Conservation (phyloP, 352 stramenopile genomes). For the Phytophthora ramorum region DNA sequence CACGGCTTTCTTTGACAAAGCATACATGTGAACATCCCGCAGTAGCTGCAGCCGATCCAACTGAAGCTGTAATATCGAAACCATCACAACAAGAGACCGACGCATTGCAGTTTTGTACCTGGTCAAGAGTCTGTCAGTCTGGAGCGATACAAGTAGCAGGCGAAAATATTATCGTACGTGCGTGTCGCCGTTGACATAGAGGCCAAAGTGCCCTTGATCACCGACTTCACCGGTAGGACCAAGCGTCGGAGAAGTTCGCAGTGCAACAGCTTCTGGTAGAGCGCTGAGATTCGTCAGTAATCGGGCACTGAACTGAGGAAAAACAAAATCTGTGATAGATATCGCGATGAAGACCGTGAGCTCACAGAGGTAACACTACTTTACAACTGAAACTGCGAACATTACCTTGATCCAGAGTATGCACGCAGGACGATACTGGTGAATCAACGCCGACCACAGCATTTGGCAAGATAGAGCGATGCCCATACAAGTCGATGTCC, state of each 20-base stretch:
- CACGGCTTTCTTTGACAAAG: slow-evolving; percentile 51
- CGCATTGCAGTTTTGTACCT: slow-evolving; percentile 93
- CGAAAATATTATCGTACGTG: slow-evolving; percentile 45
- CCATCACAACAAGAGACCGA: slow-evolving; percentile 88
- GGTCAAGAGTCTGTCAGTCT: slow-evolving; percentile 7
- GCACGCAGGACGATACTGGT: slow-evolving; percentile 45
- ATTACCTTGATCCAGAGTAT: slow-evolving; percentile 61
- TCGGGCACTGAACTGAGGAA: slow-evolving; percentile 76
- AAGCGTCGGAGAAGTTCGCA: slow-evolving; percentile 56
- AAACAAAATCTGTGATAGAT: slow-evolving; percentile 71
- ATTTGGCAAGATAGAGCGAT: slow-evolving; percentile 48
- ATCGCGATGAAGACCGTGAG: not conserved
- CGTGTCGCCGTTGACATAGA: slow-evolving; percentile 89
- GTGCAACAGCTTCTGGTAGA: slow-evolving; percentile 28
- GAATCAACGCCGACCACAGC: slow-evolving; percentile 67
- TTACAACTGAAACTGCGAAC: not conserved
- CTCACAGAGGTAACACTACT: not conserved
- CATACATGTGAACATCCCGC: slow-evolving; percentile 48
- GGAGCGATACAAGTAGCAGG: not conserved
- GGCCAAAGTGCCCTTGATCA: slow-evolving; percentile 91
- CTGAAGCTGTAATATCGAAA: slow-evolving; percentile 30
- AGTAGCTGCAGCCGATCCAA: slow-evolving; percentile 20
- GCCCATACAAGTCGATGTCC: slow-evolving; percentile 90
- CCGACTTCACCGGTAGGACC: slow-evolving; percentile 86
- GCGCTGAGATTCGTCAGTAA: slow-evolving; percentile 80